A percentile compares a stretch with the other conserved stretches of the same genome.
These are phyloP conservation scores for Tetradesmus obliquus DNA, from an alignment of 139 green algal species.

Conservation along the genomic window DNA sequence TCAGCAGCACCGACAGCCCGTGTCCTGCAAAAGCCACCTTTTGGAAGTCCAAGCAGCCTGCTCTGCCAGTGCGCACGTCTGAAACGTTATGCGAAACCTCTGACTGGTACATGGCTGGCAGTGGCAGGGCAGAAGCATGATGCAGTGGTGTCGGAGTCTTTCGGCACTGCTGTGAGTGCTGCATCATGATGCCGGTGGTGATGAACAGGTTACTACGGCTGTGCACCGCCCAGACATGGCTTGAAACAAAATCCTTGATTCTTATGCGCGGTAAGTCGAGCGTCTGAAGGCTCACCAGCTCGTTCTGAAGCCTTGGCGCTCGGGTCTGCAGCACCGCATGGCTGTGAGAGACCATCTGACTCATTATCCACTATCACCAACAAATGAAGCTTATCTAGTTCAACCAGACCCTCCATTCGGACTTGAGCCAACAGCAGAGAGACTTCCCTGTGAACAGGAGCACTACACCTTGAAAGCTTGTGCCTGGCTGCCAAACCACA, in stretches of 20 bases:
- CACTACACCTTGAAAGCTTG: neutral
- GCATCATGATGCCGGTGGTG: neutral
- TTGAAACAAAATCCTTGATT: too few species aligned
- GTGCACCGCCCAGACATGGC: too few species aligned
- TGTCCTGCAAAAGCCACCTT: slow-evolving; percentile 41
- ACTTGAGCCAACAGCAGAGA: neutral
- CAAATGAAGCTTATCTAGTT: slow-evolving; percentile 43
- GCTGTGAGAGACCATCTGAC: slow-evolving; percentile 44
- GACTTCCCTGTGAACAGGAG: neutral
- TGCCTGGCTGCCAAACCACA: neutral
- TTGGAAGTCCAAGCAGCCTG: slow-evolving; percentile 43
- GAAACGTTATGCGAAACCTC: neutral
- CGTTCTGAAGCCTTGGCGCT: neutral
- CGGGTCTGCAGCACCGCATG: neutral
- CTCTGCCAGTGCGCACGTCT: neutral
- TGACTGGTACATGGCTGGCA: slow-evolving; percentile 34
- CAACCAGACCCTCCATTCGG: slow-evolving; percentile 8
- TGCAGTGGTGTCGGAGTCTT: neutral
- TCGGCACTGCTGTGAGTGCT: neutral
- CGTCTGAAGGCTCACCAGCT: neutral
- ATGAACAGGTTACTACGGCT: neutral
- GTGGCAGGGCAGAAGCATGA: neutral
- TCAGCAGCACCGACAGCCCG: slow-evolving; percentile 49
- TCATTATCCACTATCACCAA: slow-evolving; percentile 59
- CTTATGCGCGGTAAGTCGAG: too few species aligned